Conservation (phyloP, 371 early-diverging fungal species). For the Mucor plumbeus region DNA sequence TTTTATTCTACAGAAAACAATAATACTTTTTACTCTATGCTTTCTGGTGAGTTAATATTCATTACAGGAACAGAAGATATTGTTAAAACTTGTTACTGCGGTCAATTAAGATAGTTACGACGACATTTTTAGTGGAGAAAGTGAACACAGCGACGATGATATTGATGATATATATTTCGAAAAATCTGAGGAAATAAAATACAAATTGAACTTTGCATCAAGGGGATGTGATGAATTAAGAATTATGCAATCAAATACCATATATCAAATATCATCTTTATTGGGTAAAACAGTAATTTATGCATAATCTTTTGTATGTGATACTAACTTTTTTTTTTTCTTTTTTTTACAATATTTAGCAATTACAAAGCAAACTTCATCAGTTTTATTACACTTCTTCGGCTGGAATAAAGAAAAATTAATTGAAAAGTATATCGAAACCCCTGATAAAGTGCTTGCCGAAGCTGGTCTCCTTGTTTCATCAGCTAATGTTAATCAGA, state of each 20-base stretch:
- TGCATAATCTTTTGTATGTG: conserved; percentile 43
- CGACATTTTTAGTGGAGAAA: background rate
- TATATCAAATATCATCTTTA: conserved; percentile 43
- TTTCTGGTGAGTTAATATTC: too few relatives aligned
- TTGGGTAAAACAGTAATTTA: conserved; percentile 28
- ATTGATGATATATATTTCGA: background rate
- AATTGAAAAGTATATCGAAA: conserved; percentile 87
- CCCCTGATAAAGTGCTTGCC: conserved; percentile 66
- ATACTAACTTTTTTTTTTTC: conserved; percentile 31
- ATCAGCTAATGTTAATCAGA: conserved; percentile 34
- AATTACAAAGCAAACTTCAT: conserved; percentile 58
- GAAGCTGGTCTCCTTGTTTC: conserved; percentile 63
- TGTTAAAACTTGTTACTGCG: background rate
- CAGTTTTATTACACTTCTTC: conserved; percentile 76
- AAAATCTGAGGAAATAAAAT: background rate
- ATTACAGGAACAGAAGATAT: too few relatives aligned
- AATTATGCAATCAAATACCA: conserved; percentile 37
- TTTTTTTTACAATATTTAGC: conserved; percentile 41
- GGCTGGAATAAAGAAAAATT: conserved; percentile 92
- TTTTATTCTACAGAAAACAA: too few relatives aligned
- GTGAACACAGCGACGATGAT: background rate
- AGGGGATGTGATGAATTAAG: conserved; percentile 28
- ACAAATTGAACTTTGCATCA: conserved; percentile 13
- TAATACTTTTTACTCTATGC: too few relatives aligned
- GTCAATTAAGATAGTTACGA: background rate